Percentiles rank a stretch among this genome's conserved stretches.
Conservation (phyloP, 2,329 filamentous ascomycete species). For the Ophiostoma sp. region DNA sequence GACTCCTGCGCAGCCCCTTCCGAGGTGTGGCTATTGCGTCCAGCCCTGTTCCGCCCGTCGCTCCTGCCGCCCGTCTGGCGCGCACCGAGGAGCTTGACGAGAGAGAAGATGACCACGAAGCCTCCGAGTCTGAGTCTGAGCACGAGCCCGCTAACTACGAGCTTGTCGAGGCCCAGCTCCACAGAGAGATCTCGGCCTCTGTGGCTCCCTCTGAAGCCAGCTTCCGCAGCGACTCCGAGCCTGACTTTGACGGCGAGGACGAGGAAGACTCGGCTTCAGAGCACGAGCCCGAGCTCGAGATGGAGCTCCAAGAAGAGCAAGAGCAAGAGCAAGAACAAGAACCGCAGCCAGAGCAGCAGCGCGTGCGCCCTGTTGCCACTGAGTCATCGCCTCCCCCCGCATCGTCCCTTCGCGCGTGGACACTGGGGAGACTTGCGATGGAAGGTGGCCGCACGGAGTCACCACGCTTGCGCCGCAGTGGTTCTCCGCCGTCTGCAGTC, state of each 20-base stretch:
- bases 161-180: constrained; percentile 11
- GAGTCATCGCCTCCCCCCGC: neutral
- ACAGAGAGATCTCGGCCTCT: neutral
- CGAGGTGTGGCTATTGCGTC: constrained; percentile 34
- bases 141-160: constrained; percentile 11
- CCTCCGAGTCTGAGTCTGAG: constrained; percentile 9
- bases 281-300: neutral
- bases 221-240: neutral
- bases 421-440: neutral
- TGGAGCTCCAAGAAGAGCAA: neutral
- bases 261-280: neutral
- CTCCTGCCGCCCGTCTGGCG: constrained; percentile 8
- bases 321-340: neutral
- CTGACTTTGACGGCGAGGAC: neutral
- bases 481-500: neutral
- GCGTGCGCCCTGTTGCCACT: neutral
- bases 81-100: constrained; percentile 1
- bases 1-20: constrained; percentile 52
- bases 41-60: neutral
- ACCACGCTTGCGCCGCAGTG: neutral
- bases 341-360: constrained; percentile 1
- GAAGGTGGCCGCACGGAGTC: neutral
- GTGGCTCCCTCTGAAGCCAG: neutral
- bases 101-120: neutral
- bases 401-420: neutral